phyloP scores from a whole-genome alignment of 345 rosid species.

The Trapa incisa region DNA sequence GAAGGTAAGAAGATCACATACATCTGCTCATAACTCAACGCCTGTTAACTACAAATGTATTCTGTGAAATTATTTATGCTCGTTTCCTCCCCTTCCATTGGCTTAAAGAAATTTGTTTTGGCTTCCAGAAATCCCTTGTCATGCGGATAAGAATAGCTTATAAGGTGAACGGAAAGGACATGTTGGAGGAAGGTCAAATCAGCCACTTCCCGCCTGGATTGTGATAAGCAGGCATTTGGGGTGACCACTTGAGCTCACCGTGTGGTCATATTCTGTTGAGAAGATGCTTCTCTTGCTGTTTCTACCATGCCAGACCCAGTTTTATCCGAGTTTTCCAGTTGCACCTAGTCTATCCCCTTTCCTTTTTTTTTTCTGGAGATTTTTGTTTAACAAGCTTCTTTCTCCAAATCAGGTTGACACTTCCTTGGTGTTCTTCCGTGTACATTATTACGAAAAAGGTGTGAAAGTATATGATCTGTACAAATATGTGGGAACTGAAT shows the following conservation, averaged over 20 bases:
- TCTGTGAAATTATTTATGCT: too few relatives aligned
- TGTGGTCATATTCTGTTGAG: neutral
- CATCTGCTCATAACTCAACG: too few relatives aligned
- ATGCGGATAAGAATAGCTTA: constrained; percentile 89
- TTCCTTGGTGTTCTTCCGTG: constrained; percentile 15
- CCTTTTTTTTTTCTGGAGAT: constrained; percentile 11
- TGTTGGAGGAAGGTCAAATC: constrained; percentile 86
- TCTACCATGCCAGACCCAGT: constrained; percentile 11
- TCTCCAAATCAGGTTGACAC: constrained; percentile 1
- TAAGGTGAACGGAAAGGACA: constrained; percentile 62
- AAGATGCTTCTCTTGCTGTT: constrained; percentile 9
- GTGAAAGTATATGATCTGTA: constrained; percentile 9
- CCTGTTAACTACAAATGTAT: too few relatives aligned
- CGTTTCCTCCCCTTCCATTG: neutral
- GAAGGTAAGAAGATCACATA: constrained; percentile 36
- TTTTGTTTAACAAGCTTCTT: constrained; percentile 11
- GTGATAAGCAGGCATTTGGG: constrained; percentile 18
- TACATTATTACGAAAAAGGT: constrained; percentile 25
- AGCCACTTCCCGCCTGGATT: constrained; percentile 73
- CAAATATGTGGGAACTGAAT: constrained; percentile 27
- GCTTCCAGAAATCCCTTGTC: constrained; percentile 73
- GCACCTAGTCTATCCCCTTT: constrained; percentile 9
- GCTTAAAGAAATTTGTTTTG: constrained; percentile 8
- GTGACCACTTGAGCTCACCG: neutral
- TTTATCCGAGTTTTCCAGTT: constrained; percentile 11